These are phyloP conservation scores for Globomyces pollinis-pini DNA, from an alignment of 192 early-diverging fungal species.

Conservation along the genomic window DNA sequence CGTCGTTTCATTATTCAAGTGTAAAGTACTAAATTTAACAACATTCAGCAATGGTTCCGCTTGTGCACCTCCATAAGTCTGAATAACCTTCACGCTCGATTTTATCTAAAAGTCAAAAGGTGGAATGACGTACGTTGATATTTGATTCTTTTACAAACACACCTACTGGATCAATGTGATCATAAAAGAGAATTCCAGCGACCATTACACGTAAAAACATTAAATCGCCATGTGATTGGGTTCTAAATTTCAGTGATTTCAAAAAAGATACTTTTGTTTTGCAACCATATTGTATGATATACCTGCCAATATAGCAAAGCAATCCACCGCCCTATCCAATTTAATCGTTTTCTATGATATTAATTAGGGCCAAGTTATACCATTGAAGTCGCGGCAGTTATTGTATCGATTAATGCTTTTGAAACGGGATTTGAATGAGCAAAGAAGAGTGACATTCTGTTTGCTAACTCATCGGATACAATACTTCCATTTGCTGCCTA, in stretches of 20 bases:
- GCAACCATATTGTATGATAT: slow-evolving; percentile 69
- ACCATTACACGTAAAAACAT: slow-evolving; percentile 85
- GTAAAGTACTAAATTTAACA: slow-evolving; percentile 67
- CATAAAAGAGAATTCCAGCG: slow-evolving; percentile 81
- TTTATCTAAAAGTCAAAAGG: slow-evolving; percentile 49
- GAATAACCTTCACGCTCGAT: slow-evolving; percentile 57
- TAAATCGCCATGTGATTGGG: slow-evolving; percentile 43
- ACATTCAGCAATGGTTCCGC: slow-evolving; percentile 61
- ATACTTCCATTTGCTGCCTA: slow-evolving; percentile 20
- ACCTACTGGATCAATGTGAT: slow-evolving; percentile 75
- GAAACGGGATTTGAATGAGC: slow-evolving; percentile 93
- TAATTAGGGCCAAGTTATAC: slow-evolving; percentile 22
- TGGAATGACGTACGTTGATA: slow-evolving; percentile 61
- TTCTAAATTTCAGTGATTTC: too few species aligned
- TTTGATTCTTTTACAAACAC: slow-evolving; percentile 68
- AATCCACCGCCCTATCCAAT: background rate
- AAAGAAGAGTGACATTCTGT: slow-evolving; percentile 92
- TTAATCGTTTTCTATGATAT: too few species aligned
- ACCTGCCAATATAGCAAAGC: slow-evolving; percentile 42
- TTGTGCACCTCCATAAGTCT: slow-evolving; percentile 46
- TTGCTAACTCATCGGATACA: slow-evolving; percentile 73
- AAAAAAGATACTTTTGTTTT: too few species aligned
- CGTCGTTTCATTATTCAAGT: slow-evolving; percentile 72
- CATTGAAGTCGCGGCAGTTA: slow-evolving; percentile 57
- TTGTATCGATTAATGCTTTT: slow-evolving; percentile 77